A percentile compares a stretch with the other conserved stretches of the same genome.
These are phyloP conservation scores for Tricholoma hemisulphureum DNA, from an alignment of 768 basidiomycete genomes.

Conservation along the genomic window DNA sequence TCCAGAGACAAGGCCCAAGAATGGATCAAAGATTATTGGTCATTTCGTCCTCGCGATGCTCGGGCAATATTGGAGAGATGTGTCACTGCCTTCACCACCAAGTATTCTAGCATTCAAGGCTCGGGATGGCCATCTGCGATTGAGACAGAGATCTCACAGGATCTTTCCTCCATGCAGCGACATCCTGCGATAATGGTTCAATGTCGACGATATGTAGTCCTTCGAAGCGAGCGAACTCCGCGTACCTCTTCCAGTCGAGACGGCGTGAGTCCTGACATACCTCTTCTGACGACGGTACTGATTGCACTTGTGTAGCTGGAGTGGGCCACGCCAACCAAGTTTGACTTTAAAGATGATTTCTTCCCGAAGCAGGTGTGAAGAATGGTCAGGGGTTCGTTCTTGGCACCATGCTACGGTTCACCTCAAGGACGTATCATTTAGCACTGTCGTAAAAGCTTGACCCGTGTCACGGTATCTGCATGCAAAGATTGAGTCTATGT, in stretches of 20 bases:
- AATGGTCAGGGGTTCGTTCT: too few species aligned
- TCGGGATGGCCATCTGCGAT: conserved; percentile 37
- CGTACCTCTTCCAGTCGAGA: conserved; percentile 21
- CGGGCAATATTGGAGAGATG: conserved; percentile 45
- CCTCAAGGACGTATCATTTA: conserved; percentile 15
- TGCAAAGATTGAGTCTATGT: not conserved
- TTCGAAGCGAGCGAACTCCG: conserved; percentile 39
- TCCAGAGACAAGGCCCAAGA: conserved; percentile 18
- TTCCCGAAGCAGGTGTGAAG: conserved; percentile 22
- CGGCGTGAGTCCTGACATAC: conserved; percentile 45
- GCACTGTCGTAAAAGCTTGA: conserved; percentile 12
- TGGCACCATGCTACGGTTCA: not conserved
- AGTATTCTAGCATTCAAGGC: conserved; percentile 34
- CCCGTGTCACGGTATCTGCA: conserved; percentile 11
- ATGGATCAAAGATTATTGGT: conserved; percentile 43
- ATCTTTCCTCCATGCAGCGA: conserved; percentile 53
- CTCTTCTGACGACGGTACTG: not conserved
- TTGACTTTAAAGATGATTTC: conserved; percentile 62
- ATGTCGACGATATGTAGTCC: conserved; percentile 65
- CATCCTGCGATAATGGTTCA: conserved; percentile 62
- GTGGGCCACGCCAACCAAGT: conserved; percentile 43
- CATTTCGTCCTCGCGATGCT: conserved; percentile 30
- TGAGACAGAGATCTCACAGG: conserved; percentile 45
- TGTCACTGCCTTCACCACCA: conserved; percentile 37
- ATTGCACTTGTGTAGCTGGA: conserved; percentile 48